Percentiles rank a stretch among this genome's conserved stretches.
phyloP scores from a whole-genome alignment of 208 protist species.

The Wallacemonas sp. region DNA sequence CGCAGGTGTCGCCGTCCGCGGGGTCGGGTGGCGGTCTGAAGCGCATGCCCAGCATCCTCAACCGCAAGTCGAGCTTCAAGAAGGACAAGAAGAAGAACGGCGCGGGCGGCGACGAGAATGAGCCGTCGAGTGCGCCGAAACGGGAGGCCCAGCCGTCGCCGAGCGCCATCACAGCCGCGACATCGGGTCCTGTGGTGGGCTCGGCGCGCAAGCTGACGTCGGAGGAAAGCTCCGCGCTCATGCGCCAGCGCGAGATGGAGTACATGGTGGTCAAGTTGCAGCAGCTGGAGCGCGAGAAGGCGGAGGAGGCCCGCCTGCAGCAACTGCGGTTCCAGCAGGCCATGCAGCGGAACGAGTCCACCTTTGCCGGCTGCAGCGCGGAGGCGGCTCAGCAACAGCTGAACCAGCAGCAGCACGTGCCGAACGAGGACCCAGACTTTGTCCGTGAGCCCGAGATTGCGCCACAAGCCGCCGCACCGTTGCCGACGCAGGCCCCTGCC shows the following conservation, averaged over 20 bases:
- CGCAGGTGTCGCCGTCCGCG: background rate
- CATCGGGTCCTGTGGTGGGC: background rate
- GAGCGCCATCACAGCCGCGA: slow-evolving; percentile 13
- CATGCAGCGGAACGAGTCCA: slow-evolving; percentile 2
- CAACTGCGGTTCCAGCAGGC: slow-evolving; percentile 15
- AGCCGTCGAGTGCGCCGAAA: too few relatives aligned
- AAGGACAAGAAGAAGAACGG: slow-evolving; percentile 22
- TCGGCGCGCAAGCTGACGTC: slow-evolving; percentile 3
- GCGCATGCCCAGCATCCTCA: slow-evolving; percentile 31
- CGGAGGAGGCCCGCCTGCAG: background rate
- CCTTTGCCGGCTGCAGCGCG: background rate
- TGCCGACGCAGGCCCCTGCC: background rate
- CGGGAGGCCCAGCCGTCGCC: too few relatives aligned
- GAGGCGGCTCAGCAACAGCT: background rate
- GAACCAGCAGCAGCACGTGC: background rate
- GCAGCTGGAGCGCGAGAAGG: slow-evolving; percentile 18
- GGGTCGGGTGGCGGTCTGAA: slow-evolving; percentile 9
- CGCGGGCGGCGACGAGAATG: background rate
- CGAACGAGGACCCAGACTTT: background rate
- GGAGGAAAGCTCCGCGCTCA: background rate
- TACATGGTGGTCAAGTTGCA: slow-evolving; percentile 17
- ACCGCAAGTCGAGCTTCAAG: slow-evolving; percentile 44
- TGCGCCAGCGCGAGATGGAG: slow-evolving; percentile 11
- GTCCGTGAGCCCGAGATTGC: background rate
- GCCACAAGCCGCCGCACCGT: background rate